Evolutionary conservation across 768 basidiomycete species (phyloP), one percentile per base, ranked within the genome.

Genomic region (Leccinum disarticulatum): DNA sequence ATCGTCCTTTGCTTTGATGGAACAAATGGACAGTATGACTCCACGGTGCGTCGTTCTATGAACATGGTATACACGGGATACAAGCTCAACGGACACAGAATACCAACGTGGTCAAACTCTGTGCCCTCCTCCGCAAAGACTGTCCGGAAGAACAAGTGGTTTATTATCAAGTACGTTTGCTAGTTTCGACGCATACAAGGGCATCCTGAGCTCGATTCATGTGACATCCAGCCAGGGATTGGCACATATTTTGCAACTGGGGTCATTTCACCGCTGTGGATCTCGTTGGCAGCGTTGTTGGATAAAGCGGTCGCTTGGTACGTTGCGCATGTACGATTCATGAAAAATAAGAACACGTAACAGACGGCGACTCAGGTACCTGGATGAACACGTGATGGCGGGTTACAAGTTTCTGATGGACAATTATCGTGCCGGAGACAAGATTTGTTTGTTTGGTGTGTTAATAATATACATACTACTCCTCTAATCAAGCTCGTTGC

Each of bases 321-420:
- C 8, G 80, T 66, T 22, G n/a, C 11, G 6, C 3, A 25, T 48
- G 25, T 15, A 17, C 8, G 22, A 38, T 53, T 28, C 25, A 9
- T 46, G 10, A 17, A 30, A 50, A 11, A 25, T 48, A 22, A 48
- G 22, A 48, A 48, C 46, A 33, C 31, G 11, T 3, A 5, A 36
- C 25, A 9, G 15, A 59, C 33, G 14, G 22, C 22, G 49, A 19
- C 54, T 36, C 52, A 88, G 87, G 84, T 91, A 87, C 65, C 76
- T 91, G 48, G 84, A 86, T 55, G 80, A 69, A 1, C 90, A 91
- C 73, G 87, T 91, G n/a, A 82, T 85, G 73, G 87, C 81, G 8
- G 91, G 91, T 1, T 93, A 93, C 72, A 77, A 75, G 61, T 93
- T 87, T 69, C 73, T 93, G 54, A 91, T 93, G 91, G 80, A 88